A percentile compares a stretch with the other conserved stretches of the same genome.
Conservation (phyloP, 2,329 filamentous ascomycete genomes). For the Epichloe scottii region DNA sequence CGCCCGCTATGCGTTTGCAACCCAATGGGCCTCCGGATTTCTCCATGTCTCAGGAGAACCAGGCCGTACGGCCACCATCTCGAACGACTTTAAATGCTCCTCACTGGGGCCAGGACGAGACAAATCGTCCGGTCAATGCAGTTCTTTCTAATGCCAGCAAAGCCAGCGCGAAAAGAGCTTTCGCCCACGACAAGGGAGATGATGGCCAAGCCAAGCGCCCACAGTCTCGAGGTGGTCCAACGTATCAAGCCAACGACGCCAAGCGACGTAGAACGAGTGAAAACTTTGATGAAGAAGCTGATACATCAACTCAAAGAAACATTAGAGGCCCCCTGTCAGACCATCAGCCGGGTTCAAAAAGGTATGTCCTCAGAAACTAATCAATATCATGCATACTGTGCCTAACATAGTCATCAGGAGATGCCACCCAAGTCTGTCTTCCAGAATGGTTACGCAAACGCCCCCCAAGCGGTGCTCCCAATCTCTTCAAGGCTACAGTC, state of each 20-base stretch:
- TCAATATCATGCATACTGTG: not conserved
- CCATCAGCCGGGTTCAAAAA: constrained; percentile 61
- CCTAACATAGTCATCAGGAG: constrained; percentile 31
- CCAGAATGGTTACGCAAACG: constrained; percentile 47
- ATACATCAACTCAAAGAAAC: constrained; percentile 41
- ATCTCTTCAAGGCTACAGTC: constrained; percentile 54
- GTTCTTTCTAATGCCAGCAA: constrained; percentile 46
- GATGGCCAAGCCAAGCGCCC: constrained; percentile 32
- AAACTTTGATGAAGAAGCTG: constrained; percentile 50
- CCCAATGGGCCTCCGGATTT: constrained; percentile 38
- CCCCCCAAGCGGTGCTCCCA: constrained; percentile 40
- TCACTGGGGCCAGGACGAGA: constrained; percentile 44
- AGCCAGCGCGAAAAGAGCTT: constrained; percentile 56
- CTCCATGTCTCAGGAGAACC: constrained; percentile 18
- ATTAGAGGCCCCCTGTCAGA: constrained; percentile 78
- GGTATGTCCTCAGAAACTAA: constrained; percentile 32
- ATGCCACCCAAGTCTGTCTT: constrained; percentile 46
- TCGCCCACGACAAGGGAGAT: constrained; percentile 53
- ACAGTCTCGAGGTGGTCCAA: constrained; percentile 39
- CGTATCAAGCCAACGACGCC: constrained; percentile 55
- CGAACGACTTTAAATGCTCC: constrained; percentile 44
- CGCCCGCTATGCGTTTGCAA: constrained; percentile 44
- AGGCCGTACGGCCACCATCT: constrained; percentile 35
- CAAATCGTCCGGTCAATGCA: constrained; percentile 46
- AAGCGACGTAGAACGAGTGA: constrained; percentile 75